These are phyloP conservation scores for Grosmannia clavigera DNA, from an alignment of 2,329 filamentous ascomycete species.

Conservation along the genomic window DNA sequence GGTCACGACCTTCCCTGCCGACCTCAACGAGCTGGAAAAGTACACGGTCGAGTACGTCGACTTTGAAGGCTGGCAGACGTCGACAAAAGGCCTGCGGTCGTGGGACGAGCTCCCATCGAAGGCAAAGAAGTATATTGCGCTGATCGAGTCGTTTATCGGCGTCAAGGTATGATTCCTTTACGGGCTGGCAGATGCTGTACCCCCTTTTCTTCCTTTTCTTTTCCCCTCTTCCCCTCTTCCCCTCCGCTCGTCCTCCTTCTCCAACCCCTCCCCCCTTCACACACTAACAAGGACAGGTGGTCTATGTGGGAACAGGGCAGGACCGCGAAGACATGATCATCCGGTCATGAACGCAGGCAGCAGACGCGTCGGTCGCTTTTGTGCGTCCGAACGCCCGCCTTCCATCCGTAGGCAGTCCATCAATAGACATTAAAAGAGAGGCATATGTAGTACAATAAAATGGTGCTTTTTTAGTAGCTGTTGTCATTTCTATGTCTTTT, in stretches of 20 bases:
- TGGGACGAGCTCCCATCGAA: slow-evolving; percentile 52
- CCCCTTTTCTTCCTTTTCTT: no score
- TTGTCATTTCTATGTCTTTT: neutral
- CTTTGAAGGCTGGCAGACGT: slow-evolving; percentile 55
- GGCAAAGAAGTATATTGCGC: slow-evolving; percentile 52
- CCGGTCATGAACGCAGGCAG: neutral
- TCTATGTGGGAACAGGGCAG: slow-evolving; percentile 56
- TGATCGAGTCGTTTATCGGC: slow-evolving; percentile 53
- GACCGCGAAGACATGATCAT: slow-evolving; percentile 51
- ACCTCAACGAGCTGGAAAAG: slow-evolving; percentile 38
- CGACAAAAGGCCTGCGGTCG: slow-evolving; percentile 45
- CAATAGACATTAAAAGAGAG: neutral
- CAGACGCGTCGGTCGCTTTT: neutral
- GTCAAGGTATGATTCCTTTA: slow-evolving; percentile 26
- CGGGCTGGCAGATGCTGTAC: neutral
- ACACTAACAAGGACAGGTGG: slow-evolving; percentile 21
- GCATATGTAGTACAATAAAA: neutral
- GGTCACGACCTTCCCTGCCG: slow-evolving; percentile 52
- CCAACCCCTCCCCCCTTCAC: neutral
- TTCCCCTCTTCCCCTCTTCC: no score
- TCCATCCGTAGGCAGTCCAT: neutral
- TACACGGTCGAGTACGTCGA: slow-evolving; percentile 56
- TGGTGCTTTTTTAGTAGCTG: neutral
- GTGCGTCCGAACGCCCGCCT: neutral
- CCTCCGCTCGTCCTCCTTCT: no score